Conservation (phyloP, 208 protist species). For the Crithidia expoeki region DNA sequence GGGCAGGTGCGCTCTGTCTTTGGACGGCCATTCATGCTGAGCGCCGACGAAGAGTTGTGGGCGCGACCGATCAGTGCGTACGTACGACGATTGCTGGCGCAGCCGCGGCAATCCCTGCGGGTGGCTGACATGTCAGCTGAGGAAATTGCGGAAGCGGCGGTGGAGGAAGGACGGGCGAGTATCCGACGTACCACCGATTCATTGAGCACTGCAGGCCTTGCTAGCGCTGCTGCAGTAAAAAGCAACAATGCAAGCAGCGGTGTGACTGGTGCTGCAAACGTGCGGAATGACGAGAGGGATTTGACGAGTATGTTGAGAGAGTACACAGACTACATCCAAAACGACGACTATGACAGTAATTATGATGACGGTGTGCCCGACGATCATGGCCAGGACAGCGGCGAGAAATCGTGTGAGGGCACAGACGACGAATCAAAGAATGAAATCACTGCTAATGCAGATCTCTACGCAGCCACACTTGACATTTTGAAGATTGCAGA, state of each 20-base stretch:
- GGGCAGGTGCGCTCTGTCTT: constrained; percentile 66
- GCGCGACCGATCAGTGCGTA: constrained; percentile 63
- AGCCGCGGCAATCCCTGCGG: constrained; percentile 51
- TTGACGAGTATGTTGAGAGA: too few relatives aligned
- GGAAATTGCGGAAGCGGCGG: constrained; percentile 22
- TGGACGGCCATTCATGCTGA: constrained; percentile 66
- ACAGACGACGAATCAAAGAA: not conserved
- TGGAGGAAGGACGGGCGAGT: constrained; percentile 18
- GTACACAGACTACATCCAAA: constrained; percentile 7
- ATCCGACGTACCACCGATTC: constrained; percentile 5
- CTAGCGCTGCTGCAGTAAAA: not conserved
- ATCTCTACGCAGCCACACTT: constrained; percentile 13
- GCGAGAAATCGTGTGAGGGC: not conserved
- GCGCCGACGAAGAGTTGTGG: constrained; percentile 81
- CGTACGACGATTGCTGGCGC: constrained; percentile 54
- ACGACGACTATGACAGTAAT: constrained; percentile 2
- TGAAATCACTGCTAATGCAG: too few relatives aligned
- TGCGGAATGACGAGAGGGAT: not conserved
- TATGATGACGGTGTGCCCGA: too few relatives aligned
- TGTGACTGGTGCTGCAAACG: not conserved
- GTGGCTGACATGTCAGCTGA: constrained; percentile 32
- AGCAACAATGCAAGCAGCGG: not conserved
- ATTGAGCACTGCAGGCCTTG: constrained; percentile 4
- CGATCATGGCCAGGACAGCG: not conserved
- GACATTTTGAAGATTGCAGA: constrained; percentile 7